Conservation (phyloP, 441 rosid species). For the Theobroma grandiflorum region DNA sequence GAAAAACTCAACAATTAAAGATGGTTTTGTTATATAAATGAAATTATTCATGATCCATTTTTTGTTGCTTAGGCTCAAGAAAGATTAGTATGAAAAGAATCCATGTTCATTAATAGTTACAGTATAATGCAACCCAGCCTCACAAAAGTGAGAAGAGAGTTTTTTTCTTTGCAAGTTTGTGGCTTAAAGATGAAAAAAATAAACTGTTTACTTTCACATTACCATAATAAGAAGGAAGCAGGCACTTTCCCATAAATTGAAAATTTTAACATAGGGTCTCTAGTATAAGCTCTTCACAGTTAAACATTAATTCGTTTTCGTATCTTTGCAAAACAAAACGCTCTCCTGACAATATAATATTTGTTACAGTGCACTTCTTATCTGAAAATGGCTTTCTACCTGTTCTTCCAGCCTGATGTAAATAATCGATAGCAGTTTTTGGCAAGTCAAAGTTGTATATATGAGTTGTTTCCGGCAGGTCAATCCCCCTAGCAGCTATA, state of each 20-base stretch:
- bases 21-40: constrained; percentile 70
- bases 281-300: constrained; percentile 61
- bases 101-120: constrained; percentile 16
- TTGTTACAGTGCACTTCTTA: constrained; percentile 71
- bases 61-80: constrained; percentile 24
- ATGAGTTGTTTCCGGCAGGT: constrained; percentile 90
- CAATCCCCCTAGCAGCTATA: constrained; percentile 93
- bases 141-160: background rate
- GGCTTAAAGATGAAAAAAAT: background rate
- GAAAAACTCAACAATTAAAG: constrained; percentile 71
- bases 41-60: constrained; percentile 9
- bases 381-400: constrained; percentile 94
- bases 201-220: background rate
- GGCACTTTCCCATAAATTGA: constrained; percentile 15
- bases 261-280: constrained; percentile 29
- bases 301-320: constrained; percentile 85
- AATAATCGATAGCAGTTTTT: constrained; percentile 77
- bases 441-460: constrained; percentile 94
- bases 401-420: constrained; percentile 95
- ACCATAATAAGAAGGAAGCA: background rate
- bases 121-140: constrained; percentile 4
- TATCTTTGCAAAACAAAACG: constrained; percentile 86
- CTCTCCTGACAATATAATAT: constrained; percentile 71
- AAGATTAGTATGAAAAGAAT: constrained; percentile 1
- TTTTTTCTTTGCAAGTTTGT: background rate